These are phyloP conservation scores for Berberis thunbergii DNA, from an alignment of 164 flowering plant genomes.

Conservation along the genomic window DNA sequence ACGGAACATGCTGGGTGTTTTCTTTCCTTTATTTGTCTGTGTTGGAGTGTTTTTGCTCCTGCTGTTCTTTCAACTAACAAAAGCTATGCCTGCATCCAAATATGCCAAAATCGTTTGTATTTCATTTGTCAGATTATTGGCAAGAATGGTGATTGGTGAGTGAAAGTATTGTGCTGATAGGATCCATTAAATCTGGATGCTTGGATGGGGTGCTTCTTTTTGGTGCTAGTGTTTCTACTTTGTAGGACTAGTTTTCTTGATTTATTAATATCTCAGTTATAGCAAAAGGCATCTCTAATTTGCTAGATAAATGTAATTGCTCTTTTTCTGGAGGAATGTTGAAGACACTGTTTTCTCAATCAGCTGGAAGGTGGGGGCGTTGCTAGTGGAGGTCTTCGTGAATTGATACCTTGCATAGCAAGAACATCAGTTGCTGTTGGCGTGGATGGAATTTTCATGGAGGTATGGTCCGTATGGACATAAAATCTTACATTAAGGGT, in stretches of 20 bases:
- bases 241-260: neutral
- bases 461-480: slow-evolving; percentile 33
- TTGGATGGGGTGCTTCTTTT: too few species aligned
- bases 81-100: too few species aligned
- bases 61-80: too few species aligned
- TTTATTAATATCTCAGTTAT: neutral
- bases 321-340: neutral
- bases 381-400: slow-evolving; percentile 98
- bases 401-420: slow-evolving; percentile 93
- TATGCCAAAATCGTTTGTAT: too few species aligned
- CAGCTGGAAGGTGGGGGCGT: slow-evolving; percentile 97
- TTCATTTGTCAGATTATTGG: too few species aligned
- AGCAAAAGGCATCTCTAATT: neutral
- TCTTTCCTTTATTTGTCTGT: too few species aligned
- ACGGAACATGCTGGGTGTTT: too few species aligned
- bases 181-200: too few species aligned
- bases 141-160: too few species aligned
- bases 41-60: too few species aligned
- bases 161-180: too few species aligned
- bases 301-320: neutral
- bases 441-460: slow-evolving; percentile 97
- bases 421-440: slow-evolving; percentile 97
- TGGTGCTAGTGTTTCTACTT: neutral
- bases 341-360: slow-evolving; percentile 6
- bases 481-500: too few species aligned